These are phyloP conservation scores for Komagataella mondaviorum DNA, from an alignment of 805 yeast genomes.

Conservation along the genomic window DNA sequence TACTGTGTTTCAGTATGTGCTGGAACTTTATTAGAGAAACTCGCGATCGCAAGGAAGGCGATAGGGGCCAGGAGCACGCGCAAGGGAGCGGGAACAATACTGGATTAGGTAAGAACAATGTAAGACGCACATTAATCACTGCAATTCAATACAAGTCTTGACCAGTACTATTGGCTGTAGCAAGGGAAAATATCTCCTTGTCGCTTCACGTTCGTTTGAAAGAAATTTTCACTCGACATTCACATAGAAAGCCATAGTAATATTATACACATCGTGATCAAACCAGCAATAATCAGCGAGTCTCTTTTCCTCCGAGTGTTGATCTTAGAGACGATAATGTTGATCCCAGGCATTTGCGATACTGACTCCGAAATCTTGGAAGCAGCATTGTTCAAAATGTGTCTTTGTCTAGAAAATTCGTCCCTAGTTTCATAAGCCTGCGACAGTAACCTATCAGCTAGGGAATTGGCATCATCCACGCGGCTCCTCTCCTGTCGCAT, in stretches of 20 bases:
- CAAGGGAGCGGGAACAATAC: too few relatives aligned
- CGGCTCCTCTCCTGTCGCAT: constrained; percentile 66
- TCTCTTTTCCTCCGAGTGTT: constrained; percentile 85
- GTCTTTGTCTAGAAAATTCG: constrained; percentile 63
- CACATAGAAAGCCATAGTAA: constrained; percentile 27
- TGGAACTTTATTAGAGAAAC: neutral
- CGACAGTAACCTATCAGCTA: constrained; percentile 69
- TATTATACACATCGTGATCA: constrained; percentile 63
- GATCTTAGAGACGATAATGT: constrained; percentile 60
- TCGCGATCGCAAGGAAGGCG: neutral
- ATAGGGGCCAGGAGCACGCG: neutral
- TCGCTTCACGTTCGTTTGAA: neutral
- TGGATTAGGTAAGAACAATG: neutral
- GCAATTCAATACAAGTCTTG: neutral
- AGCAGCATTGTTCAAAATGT: constrained; percentile 48
- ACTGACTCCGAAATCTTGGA: constrained; percentile 46
- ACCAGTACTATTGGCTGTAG: neutral
- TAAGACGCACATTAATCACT: too few relatives aligned
- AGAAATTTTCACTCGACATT: too few relatives aligned
- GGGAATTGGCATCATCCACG: constrained; percentile 54
- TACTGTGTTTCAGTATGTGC: neutral
- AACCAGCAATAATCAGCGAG: constrained; percentile 64
- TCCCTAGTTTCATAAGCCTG: constrained; percentile 88
- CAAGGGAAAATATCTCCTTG: neutral
- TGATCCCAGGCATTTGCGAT: constrained; percentile 71